phyloP scores from a whole-genome alignment of 345 rosid species.

The Salix brachista region DNA sequence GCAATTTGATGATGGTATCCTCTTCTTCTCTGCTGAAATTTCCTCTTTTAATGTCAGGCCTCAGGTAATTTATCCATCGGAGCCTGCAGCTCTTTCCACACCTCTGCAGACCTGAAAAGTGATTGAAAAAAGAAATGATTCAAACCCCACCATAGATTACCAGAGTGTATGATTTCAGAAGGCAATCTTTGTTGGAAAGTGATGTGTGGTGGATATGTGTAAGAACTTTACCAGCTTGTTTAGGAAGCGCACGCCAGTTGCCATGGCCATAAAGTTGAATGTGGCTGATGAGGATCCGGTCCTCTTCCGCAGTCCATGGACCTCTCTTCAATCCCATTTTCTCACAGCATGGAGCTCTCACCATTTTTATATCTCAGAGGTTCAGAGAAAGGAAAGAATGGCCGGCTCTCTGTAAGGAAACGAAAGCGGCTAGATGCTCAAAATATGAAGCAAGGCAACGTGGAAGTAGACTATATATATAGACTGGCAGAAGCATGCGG shows the following conservation, averaged over 20 bases:
- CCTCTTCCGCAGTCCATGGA: conserved; percentile 75
- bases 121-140: neutral
- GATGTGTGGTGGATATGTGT: neutral
- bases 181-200: neutral
- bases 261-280: conserved; percentile 56
- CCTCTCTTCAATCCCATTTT: conserved; percentile 76
- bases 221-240: conserved; percentile 50
- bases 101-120: conserved; percentile 53
- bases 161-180: neutral
- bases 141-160: too few species aligned
- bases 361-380: conserved; percentile 39
- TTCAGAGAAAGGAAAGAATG: conserved; percentile 4
- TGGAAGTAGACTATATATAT: neutral
- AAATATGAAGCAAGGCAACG: neutral
- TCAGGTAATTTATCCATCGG: conserved; percentile 70
- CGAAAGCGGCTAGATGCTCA: too few species aligned
- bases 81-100: conserved; percentile 89
- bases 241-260: conserved; percentile 79
- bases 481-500: neutral
- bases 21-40: conserved; percentile 74
- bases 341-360: conserved; percentile 79
- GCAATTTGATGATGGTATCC: conserved; percentile 56
- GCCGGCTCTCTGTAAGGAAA: too few species aligned
- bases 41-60: conserved; percentile 81
- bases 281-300: conserved; percentile 44